Base-by-base conservation (phyloP, 257 asterid species). In the Gentiana straminea region DNA sequence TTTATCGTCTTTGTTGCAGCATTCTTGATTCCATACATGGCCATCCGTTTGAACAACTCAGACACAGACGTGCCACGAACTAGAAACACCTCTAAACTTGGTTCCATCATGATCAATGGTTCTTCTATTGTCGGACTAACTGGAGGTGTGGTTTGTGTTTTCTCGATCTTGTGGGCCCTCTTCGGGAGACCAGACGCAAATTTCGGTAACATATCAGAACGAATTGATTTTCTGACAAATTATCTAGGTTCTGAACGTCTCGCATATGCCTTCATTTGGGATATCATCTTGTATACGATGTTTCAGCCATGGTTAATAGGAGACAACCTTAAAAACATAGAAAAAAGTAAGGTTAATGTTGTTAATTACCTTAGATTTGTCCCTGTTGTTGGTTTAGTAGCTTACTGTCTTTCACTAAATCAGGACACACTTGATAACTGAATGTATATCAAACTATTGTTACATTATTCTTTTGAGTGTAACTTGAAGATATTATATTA, bases 281-380 rank as follows among this genome's bases (percentile, higher is more conserved):
- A 91, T 72, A 78, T 87, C 41, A 62, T 75, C 71, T 70, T 91
- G 15, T 91, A 87, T 73, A 37, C 55, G 43, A 35, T 81, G 62
- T 91, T 91, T 75, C 97, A 91, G 81, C 90, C 98, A 51, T 91
- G 97, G 97, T 67, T 91, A 78, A 78, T 87, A 44, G 95, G 93
- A 57, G 95, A 75, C 61, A 87, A 91, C 80, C 63, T 83, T 11
- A 73, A 65, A 69, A 91, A 85, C 58, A 65, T 87, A 46, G 65
- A 68, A 67, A 73, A 74, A 55, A 91, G 78, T 49, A 81, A 79
- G 65, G 61, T 68, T 60, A 74, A 33, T 33, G 1, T 78, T 32
- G 88, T 87, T 51, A 79, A 62, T 54, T 43, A 73, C 63, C 81
- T 91, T 69, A 72, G 90, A 61, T 91, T 81, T 70, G 70, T 87